These are phyloP conservation scores for Cordyceps cicadae DNA, from an alignment of 2,329 filamentous ascomycete genomes.

Conservation along the genomic window DNA sequence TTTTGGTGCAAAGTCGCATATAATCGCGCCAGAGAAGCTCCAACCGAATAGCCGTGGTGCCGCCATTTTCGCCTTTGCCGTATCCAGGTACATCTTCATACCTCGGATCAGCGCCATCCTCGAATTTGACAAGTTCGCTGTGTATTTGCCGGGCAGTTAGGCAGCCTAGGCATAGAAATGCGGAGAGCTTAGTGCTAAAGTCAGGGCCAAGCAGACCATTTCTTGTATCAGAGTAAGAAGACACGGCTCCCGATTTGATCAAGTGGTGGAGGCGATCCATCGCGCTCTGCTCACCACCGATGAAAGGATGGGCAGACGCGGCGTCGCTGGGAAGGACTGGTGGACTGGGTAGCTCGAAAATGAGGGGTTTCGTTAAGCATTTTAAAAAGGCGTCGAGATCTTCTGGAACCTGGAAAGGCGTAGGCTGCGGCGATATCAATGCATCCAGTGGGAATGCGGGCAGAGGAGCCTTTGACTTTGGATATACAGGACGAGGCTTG, in stretches of 20 bases:
- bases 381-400: conserved; percentile 44
- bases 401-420: conserved; percentile 56
- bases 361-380: conserved; percentile 50
- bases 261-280: conserved; percentile 52
- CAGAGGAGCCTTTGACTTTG: conserved; percentile 43
- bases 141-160: conserved; percentile 68
- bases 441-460: conserved; percentile 45
- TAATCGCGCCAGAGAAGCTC: conserved; percentile 76
- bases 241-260: conserved; percentile 51
- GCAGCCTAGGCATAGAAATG: conserved; percentile 63
- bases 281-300: conserved; percentile 57
- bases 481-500: conserved; percentile 50
- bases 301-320: conserved; percentile 55
- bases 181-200: conserved; percentile 69
- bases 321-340: conserved; percentile 45
- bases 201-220: conserved; percentile 63
- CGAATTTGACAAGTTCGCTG: conserved; percentile 56
- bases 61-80: conserved; percentile 62
- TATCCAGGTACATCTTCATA: conserved; percentile 45
- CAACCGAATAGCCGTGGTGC: conserved; percentile 60
- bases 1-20: conserved; percentile 66
- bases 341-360: conserved; percentile 39
- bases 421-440: conserved; percentile 47
- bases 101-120: conserved; percentile 47
- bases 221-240: conserved; percentile 59